Percentiles rank a stretch among this genome's conserved stretches.
These are phyloP conservation scores for Exophiala aquamarina DNA, from an alignment of 2,329 filamentous ascomycete genomes.

Conservation along the genomic window DNA sequence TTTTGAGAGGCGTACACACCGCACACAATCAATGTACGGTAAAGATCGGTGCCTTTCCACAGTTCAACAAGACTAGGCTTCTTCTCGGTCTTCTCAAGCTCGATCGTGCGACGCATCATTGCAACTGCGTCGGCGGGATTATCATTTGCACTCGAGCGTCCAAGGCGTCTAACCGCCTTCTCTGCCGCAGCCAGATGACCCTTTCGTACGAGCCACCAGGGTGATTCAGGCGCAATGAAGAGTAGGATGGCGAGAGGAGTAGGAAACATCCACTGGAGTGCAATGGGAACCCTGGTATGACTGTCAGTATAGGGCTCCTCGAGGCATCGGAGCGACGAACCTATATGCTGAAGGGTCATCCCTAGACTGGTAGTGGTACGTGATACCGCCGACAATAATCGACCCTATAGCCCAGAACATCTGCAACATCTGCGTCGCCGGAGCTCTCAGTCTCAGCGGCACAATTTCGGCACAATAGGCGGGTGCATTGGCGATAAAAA, in stretches of 20 bases:
- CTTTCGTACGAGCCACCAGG: slow-evolving; percentile 57
- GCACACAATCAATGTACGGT: slow-evolving; percentile 35
- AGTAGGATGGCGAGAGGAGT: slow-evolving; percentile 55
- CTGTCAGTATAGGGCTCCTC: slow-evolving; percentile 34
- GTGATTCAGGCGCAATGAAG: slow-evolving; percentile 52
- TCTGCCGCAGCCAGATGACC: slow-evolving; percentile 46
- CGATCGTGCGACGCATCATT: slow-evolving; percentile 36
- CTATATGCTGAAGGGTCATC: slow-evolving; percentile 39
- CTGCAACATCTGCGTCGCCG: slow-evolving; percentile 63
- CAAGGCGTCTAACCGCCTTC: slow-evolving; percentile 51
- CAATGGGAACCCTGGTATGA: slow-evolving; percentile 51
- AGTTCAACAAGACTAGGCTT: slow-evolving; percentile 33
- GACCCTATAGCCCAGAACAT: slow-evolving; percentile 66
- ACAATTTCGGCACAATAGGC: slow-evolving; percentile 64
- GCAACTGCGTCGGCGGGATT: slow-evolving; percentile 33
- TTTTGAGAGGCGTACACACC: slow-evolving; percentile 40
- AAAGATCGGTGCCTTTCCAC: slow-evolving; percentile 34
- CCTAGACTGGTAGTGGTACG: slow-evolving; percentile 52
- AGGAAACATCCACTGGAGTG: slow-evolving; percentile 60
- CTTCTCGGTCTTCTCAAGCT: slow-evolving; percentile 34
- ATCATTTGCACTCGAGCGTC: slow-evolving; percentile 42
- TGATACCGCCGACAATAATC: slow-evolving; percentile 61
- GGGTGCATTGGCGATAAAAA: slow-evolving; percentile 66
- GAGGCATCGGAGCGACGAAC: slow-evolving; percentile 37
- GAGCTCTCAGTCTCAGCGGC: slow-evolving; percentile 57